Conservation (phyloP, 305 asterid species). For the Rubia peregrina region DNA sequence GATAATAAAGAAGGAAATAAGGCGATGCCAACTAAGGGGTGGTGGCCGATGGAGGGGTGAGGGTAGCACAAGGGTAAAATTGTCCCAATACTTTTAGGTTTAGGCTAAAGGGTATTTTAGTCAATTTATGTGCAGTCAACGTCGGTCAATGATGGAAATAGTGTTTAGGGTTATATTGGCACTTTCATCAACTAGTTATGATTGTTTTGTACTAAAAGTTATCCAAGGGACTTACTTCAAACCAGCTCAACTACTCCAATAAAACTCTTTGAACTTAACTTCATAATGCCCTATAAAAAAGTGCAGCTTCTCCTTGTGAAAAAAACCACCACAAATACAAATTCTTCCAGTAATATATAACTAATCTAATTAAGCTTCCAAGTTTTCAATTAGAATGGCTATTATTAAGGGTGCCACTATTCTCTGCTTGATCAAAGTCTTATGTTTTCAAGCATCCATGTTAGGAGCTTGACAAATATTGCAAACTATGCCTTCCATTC, state of each 20-base stretch:
- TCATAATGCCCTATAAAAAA: not conserved
- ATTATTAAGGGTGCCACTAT: not conserved
- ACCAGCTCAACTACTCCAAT: not conserved
- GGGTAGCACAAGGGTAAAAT: no score
- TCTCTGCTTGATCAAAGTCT: not conserved
- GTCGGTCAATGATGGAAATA: no score
- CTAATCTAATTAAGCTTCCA: not conserved
- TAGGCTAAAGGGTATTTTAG: no score
- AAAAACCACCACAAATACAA: not conserved
- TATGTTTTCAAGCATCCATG: constrained; percentile 19
- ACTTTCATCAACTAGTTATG: no score
- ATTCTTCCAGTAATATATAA: not conserved
- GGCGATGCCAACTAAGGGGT: no score
- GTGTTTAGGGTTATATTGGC: no score
- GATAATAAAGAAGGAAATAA: no score
- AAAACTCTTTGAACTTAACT: not conserved
- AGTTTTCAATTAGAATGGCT: not conserved
- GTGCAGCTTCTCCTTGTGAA: not conserved
- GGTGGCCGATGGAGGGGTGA: no score
- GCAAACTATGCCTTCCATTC: constrained; percentile 26
- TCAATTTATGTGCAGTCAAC: no score
- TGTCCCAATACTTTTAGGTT: no score
- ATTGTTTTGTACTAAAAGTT: no score
- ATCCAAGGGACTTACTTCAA: not conserved
- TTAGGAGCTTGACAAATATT: constrained; percentile 18